Conservation (phyloP, 257 asterid species). For the Gynochthodes officinalis region DNA sequence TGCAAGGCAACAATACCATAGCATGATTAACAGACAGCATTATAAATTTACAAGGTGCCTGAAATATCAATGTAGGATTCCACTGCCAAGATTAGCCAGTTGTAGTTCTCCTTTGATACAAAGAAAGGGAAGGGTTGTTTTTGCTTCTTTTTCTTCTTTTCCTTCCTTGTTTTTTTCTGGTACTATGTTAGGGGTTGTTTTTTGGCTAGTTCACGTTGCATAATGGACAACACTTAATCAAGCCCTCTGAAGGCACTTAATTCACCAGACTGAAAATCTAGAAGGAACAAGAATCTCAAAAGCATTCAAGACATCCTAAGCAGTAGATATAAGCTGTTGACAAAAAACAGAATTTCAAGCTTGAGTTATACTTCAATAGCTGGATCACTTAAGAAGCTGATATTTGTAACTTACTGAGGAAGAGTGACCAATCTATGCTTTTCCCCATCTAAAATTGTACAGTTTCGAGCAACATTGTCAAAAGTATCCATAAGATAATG, state of each 20-base stretch:
- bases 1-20: not conserved
- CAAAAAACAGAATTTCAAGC: not conserved
- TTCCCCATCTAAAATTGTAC: not conserved
- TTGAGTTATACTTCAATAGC: not conserved
- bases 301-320: not conserved
- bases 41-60: not conserved
- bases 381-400: not conserved
- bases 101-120: not conserved
- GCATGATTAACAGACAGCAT: not conserved
- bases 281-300: not conserved
- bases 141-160: not conserved
- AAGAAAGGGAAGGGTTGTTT: not conserved
- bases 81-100: not conserved
- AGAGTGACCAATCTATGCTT: not conserved
- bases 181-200: not conserved
- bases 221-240: not conserved
- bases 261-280: not conserved
- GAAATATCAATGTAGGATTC: not conserved
- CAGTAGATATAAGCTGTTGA: not conserved
- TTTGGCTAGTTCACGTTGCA: not conserved
- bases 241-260: not conserved
- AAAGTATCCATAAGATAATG: not conserved
- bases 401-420: not conserved
- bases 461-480: not conserved
- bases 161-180: not conserved